phyloP scores from a whole-genome alignment of 2,329 filamentous ascomycete genomes.

The Xylariaceae sp. region DNA sequence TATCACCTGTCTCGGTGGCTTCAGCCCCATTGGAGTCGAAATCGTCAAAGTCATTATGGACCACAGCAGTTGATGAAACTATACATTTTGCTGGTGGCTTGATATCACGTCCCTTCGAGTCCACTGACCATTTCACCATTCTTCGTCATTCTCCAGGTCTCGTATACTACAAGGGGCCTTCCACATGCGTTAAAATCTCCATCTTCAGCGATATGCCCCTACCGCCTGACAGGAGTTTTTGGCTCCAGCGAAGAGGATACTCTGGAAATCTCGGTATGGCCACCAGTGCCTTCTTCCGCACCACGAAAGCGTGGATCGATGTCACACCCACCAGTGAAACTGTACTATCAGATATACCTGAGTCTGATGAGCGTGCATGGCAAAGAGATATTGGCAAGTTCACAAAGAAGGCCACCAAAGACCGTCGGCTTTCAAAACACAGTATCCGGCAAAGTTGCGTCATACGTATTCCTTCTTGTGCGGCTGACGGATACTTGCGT shows the following conservation, averaged over 20 bases:
- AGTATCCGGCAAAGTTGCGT: slow-evolving; percentile 58
- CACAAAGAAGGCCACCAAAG: slow-evolving; percentile 46
- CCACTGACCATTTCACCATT: slow-evolving; percentile 62
- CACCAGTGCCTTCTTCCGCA: slow-evolving; percentile 58
- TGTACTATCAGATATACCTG: slow-evolving; percentile 42
- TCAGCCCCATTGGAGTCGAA: neutral
- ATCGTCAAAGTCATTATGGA: slow-evolving; percentile 33
- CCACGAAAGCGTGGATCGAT: slow-evolving; percentile 59
- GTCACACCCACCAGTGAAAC: slow-evolving; percentile 57
- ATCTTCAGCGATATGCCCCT: slow-evolving; percentile 57
- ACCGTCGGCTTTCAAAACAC: slow-evolving; percentile 43
- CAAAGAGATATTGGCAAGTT: slow-evolving; percentile 66
- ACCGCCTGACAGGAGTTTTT: slow-evolving; percentile 55
- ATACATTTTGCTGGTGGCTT: slow-evolving; percentile 63
- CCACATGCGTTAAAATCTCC: slow-evolving; percentile 60
- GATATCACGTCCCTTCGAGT: slow-evolving; percentile 58
- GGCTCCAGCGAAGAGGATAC: slow-evolving; percentile 65
- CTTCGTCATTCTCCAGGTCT: slow-evolving; percentile 61
- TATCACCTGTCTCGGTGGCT: neutral
- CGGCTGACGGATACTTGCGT: slow-evolving; percentile 64
- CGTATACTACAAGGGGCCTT: slow-evolving; percentile 62
- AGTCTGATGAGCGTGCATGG: slow-evolving; percentile 59
- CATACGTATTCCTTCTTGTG: slow-evolving; percentile 59
- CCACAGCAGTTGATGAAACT: slow-evolving; percentile 51
- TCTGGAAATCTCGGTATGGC: slow-evolving; percentile 66